Percentiles rank a stretch among this genome's conserved stretches.
Evolutionary conservation across 108 stramenopile species (phyloP).

Genomic region (Cyclotella kingstonii): DNA sequence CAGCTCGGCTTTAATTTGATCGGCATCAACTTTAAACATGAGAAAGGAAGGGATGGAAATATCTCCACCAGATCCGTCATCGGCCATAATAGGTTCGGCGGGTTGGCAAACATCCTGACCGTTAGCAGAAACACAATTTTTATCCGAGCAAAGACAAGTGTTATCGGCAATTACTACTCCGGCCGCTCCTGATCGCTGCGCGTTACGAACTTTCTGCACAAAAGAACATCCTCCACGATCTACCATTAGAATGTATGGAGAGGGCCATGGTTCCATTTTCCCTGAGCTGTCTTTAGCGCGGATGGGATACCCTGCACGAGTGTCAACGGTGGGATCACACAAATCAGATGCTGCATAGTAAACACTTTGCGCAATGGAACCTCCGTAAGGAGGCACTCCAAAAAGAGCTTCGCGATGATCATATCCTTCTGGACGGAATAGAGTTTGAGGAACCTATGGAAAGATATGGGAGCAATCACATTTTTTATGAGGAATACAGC

Average conservation of each 20-base stretch:
- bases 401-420: slow-evolving; percentile 92
- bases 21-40: slow-evolving; percentile 85
- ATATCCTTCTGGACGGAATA: slow-evolving; percentile 71
- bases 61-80: slow-evolving; percentile 91
- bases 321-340: slow-evolving; percentile 60
- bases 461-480: background rate
- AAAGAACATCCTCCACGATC: slow-evolving; percentile 92
- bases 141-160: slow-evolving; percentile 74
- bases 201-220: slow-evolving; percentile 90
- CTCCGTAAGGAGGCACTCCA: slow-evolving; percentile 90
- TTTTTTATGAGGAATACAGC: background rate
- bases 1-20: slow-evolving; percentile 62
- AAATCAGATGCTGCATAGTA: slow-evolving; percentile 75
- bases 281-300: slow-evolving; percentile 51
- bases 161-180: slow-evolving; percentile 93
- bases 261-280: slow-evolving; percentile 63
- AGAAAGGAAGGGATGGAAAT: slow-evolving; percentile 91
- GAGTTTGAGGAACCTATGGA: slow-evolving; percentile 50
- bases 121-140: slow-evolving; percentile 34
- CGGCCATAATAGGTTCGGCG: slow-evolving; percentile 95
- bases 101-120: slow-evolving; percentile 59
- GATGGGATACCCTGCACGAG: slow-evolving; percentile 60
- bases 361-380: slow-evolving; percentile 82
- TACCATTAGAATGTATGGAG: slow-evolving; percentile 90
- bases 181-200: slow-evolving; percentile 87